Evolutionary conservation across 768 basidiomycete genomes (phyloP).

Genomic region (Mycena pura): DNA sequence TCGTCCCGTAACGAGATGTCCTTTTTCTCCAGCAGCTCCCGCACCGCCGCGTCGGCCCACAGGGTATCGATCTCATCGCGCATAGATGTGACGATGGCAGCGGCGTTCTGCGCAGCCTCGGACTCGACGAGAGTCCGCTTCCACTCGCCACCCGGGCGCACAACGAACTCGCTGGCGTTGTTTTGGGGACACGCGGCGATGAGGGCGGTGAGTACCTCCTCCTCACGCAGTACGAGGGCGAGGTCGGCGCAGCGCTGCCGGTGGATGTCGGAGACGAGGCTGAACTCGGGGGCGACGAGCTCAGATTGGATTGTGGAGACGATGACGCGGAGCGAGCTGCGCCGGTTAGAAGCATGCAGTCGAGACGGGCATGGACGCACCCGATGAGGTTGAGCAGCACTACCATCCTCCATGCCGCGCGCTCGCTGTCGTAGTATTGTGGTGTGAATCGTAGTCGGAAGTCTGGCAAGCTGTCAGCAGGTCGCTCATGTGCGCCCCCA

Average conservation of each 20-base stretch:
- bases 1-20: slow-evolving; percentile 62
- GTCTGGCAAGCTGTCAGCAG: slow-evolving; percentile 44
- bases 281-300: slow-evolving; percentile 33
- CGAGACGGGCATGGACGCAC: slow-evolving; percentile 36
- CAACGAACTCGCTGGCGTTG: slow-evolving; percentile 55
- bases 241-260: slow-evolving; percentile 42
- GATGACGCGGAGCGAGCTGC: slow-evolving; percentile 64
- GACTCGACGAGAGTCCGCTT: slow-evolving; percentile 48
- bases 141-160: slow-evolving; percentile 67
- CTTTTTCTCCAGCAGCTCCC: slow-evolving; percentile 55
- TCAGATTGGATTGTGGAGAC: slow-evolving; percentile 44
- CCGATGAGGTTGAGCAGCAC: slow-evolving; percentile 75
- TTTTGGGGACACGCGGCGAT: slow-evolving; percentile 64
- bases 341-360: neutral
- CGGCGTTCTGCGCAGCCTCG: slow-evolving; percentile 44
- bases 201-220: slow-evolving; percentile 34
- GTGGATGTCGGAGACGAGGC: slow-evolving; percentile 24
- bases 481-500: neutral
- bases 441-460: slow-evolving; percentile 74
- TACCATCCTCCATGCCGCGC: slow-evolving; percentile 65
- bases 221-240: slow-evolving; percentile 47
- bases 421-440: slow-evolving; percentile 62
- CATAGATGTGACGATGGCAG: slow-evolving; percentile 56
- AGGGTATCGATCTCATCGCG: slow-evolving; percentile 65
- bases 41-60: slow-evolving; percentile 66